These are phyloP conservation scores for Aspergillus egyptiacus DNA, from an alignment of 495 filamentous ascomycete genomes.

Conservation along the genomic window DNA sequence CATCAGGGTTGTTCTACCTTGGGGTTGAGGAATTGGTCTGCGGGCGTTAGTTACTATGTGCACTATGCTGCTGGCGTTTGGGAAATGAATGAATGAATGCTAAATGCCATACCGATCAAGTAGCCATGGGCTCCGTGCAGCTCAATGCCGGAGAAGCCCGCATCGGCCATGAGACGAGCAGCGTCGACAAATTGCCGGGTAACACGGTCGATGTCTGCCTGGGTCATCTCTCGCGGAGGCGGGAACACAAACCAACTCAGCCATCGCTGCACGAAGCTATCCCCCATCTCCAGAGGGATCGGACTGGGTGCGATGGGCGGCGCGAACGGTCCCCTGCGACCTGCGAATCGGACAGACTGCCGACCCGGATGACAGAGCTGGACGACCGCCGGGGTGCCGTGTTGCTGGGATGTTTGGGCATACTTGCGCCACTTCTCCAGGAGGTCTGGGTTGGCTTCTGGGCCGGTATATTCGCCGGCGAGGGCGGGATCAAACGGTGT, in stretches of 20 bases:
- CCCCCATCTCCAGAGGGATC: slow-evolving; percentile 36
- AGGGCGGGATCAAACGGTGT: slow-evolving; percentile 38
- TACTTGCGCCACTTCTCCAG: slow-evolving; percentile 41
- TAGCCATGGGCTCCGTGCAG: slow-evolving; percentile 58
- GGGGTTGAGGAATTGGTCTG: slow-evolving; percentile 39
- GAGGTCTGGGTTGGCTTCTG: slow-evolving; percentile 24
- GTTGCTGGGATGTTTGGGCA: slow-evolving; percentile 39
- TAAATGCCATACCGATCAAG: slow-evolving; percentile 43
- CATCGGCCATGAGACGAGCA: slow-evolving; percentile 40
- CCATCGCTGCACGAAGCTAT: slow-evolving; percentile 30
- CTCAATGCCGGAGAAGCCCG: slow-evolving; percentile 52
- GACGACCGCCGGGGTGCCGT: slow-evolving; percentile 45
- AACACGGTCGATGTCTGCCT: slow-evolving; percentile 43
- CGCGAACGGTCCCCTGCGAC: slow-evolving; percentile 39
- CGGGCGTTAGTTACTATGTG: slow-evolving; percentile 6
- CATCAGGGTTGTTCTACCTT: slow-evolving; percentile 24
- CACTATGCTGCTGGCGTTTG: background rate
- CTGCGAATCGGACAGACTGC: slow-evolving; percentile 44
- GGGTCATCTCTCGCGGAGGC: slow-evolving; percentile 42
- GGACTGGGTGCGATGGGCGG: slow-evolving; percentile 44
- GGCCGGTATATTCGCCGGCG: slow-evolving; percentile 27
- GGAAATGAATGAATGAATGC: too few species aligned
- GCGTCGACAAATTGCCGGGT: slow-evolving; percentile 44
- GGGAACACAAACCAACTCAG: slow-evolving; percentile 34
- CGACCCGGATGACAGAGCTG: slow-evolving; percentile 56